Base-by-base conservation (phyloP, 75 land plant species). In the Pseudotsuga menziesii region DNA sequence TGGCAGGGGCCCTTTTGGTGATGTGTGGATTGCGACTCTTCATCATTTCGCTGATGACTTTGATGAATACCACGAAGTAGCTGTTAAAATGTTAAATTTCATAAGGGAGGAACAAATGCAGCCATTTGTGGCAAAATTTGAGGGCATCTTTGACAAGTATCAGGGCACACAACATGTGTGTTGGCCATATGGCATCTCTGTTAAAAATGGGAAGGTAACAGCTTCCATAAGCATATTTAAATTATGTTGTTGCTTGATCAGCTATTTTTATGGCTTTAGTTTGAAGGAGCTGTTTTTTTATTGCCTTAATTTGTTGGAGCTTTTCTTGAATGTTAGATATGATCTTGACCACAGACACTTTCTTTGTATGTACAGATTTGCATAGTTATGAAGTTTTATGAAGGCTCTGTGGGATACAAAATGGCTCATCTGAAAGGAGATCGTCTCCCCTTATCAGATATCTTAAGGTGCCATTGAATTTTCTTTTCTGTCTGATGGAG, bases 21-120 rank as follows among this genome's bases (percentile, higher is more conserved):
- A 97, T 85, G 91, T 93, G 39, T 94, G 98, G 99, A 81, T 97
- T 48, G 98, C 99, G 16, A 95, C 98, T 17, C 91, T 86, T 72
- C 96, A 95, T 84, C 83, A 55, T 19, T 82, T 85, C 5, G 79
- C 83, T 55, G 87, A 83, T 59, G 98, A 94, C 66, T 92, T 82
- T 87, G 96, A 93, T 64, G 89, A 90, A 61, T 54, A 73, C 75
- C 96, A 88, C 86, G 98, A 95, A 85, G 96, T 97, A 25, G 98
- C 92, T 54, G 87, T 92, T 76, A 97, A 97, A 76, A 88, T 93
- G 92, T 84, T 97, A 39, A 80, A 87, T 75, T 82, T 82, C 2
- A 67, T 90, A 17, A 83, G 84, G 15, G 92, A 92, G 23, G 93
- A 92, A 56, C 86, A 89, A 56, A 76, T 86, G 73, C 78, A 73